These are phyloP conservation scores for Papiliotrema flavescens DNA, from an alignment of 1,284 basidiomycete genomes.

Conservation along the genomic window DNA sequence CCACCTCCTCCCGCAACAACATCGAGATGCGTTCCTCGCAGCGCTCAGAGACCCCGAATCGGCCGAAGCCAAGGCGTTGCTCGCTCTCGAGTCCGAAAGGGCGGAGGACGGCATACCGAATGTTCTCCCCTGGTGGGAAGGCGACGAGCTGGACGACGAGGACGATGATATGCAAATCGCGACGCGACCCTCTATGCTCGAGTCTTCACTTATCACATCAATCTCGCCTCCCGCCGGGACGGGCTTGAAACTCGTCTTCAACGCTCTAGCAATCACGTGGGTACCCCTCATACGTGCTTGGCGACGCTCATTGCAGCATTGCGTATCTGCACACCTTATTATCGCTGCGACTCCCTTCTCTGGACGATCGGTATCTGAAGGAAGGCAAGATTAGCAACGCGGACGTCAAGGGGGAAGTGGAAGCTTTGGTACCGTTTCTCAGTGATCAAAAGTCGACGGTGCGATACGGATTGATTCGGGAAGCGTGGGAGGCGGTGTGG, in stretches of 20 bases:
- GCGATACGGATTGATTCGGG: conserved; percentile 25
- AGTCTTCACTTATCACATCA: background rate
- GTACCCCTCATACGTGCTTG: conserved; percentile 4
- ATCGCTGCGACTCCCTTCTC: conserved; percentile 34
- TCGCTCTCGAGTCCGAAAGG: conserved; percentile 19
- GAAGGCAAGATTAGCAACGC: background rate
- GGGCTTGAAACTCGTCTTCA: conserved; percentile 39
- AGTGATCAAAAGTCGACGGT: conserved; percentile 31
- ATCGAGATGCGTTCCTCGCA: conserved; percentile 42
- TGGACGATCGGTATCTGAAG: conserved; percentile 13
- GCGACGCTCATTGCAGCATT: conserved; percentile 20
- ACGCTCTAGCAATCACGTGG: conserved; percentile 41
- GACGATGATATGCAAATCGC: conserved; percentile 11
- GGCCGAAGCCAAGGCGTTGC: conserved; percentile 29
- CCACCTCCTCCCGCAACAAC: conserved; percentile 37
- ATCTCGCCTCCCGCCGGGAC: conserved; percentile 22
- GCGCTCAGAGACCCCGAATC: conserved; percentile 40
- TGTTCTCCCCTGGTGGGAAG: conserved; percentile 35
- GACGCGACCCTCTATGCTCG: conserved; percentile 6
- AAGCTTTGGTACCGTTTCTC: conserved; percentile 34
- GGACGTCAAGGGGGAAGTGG: conserved; percentile 25
- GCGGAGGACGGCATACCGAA: conserved; percentile 6
- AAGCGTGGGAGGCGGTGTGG: conserved; percentile 42
- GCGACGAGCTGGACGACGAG: conserved; percentile 4
- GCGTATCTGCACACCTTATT: conserved; percentile 41